Base-by-base conservation (phyloP, 2,329 filamentous ascomycete species). In the Amauroascus niger region DNA sequence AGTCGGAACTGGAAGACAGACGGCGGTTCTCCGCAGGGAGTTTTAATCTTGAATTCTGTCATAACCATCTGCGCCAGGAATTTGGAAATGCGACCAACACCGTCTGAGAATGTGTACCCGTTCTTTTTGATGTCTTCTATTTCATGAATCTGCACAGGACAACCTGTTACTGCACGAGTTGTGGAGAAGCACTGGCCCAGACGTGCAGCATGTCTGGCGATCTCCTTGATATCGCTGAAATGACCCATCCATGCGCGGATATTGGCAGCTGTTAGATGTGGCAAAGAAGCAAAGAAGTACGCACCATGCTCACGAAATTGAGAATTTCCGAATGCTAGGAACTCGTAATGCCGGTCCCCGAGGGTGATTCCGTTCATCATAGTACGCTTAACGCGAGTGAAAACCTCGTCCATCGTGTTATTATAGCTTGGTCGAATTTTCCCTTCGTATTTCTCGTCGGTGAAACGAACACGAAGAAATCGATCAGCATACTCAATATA, bases 141-240 rank as follows among this genome's bases (percentile, higher is more conserved):
- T 4, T 74, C 73, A 11, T 79, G 74, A 24, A 79, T 67, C 1
- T 76, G 74, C 6, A 84, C 79, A 0, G 76, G 77, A 20, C 83
- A 80, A 14, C 81, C 78, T 26, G 75, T 76, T 40, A 95, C 82
- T 9, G 86, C 82, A 56, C 87, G 76, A 0, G 93, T 98, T 0
- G 91, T 96, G 0, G 93, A 96, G 65, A 98, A 96, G 65, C 90
- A 96, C 69, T 97, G 93, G 0, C 93, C 93, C 16, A 97, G 74
- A 26, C 93, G 81, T 26, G 93, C 88, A 46, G 88, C 87, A 65
- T 90, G 87, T 63, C 95, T 96, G 28, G 91, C 90, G n/a, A 95
- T 79, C 24, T 86, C 79, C 53, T 78, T 81, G 67, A 96, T 96
- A 58, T 88, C 80, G 13, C 76, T 76, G 62, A 98, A 95, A 13